Evolutionary conservation across 495 filamentous ascomycete genomes (phyloP).

Genomic region (Astrothelium subdiscretum): DNA sequence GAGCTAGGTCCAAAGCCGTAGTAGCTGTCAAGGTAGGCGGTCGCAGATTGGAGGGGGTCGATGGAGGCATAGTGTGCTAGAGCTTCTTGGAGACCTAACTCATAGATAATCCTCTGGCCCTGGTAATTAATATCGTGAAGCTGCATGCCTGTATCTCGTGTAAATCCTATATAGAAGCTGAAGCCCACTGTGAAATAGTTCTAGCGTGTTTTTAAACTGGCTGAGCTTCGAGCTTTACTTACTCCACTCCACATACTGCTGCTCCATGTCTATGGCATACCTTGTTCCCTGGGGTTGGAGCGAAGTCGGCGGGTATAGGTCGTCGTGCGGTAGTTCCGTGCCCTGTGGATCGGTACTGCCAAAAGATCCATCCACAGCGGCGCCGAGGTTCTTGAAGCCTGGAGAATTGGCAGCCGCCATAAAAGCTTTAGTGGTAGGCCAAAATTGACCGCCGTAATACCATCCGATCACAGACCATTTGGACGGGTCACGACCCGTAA

Average conservation of each 20-base stretch:
- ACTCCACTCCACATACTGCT: slow-evolving; percentile 41
- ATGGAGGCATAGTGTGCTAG: slow-evolving; percentile 43
- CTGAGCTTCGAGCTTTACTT: slow-evolving; percentile 3
- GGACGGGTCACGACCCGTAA: slow-evolving; percentile 35
- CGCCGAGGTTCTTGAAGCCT: slow-evolving; percentile 32
- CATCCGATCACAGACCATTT: slow-evolving; percentile 38
- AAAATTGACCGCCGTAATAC: slow-evolving; percentile 41
- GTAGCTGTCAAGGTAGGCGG: slow-evolving; percentile 34
- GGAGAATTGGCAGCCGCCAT: slow-evolving; percentile 30
- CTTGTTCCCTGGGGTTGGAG: slow-evolving; percentile 31
- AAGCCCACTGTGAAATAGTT: slow-evolving; percentile 30
- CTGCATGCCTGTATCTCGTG: slow-evolving; percentile 32
- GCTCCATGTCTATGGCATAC: slow-evolving; percentile 30
- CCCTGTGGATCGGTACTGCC: slow-evolving; percentile 27
- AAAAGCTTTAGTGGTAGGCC: slow-evolving; percentile 35
- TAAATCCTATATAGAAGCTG: slow-evolving; percentile 38
- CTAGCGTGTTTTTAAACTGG: neutral
- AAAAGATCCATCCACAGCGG: slow-evolving; percentile 38
- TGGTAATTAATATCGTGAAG: slow-evolving; percentile 43
- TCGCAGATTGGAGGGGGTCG: slow-evolving; percentile 33
- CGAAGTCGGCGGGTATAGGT: slow-evolving; percentile 26
- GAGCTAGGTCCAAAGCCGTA: slow-evolving; percentile 37
- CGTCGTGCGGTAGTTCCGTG: slow-evolving; percentile 26
- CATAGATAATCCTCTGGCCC: slow-evolving; percentile 42
- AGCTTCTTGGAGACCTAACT: slow-evolving; percentile 44